phyloP scores from a whole-genome alignment of 192 early-diverging fungal genomes.

The Umbelopsis ramanniana region DNA sequence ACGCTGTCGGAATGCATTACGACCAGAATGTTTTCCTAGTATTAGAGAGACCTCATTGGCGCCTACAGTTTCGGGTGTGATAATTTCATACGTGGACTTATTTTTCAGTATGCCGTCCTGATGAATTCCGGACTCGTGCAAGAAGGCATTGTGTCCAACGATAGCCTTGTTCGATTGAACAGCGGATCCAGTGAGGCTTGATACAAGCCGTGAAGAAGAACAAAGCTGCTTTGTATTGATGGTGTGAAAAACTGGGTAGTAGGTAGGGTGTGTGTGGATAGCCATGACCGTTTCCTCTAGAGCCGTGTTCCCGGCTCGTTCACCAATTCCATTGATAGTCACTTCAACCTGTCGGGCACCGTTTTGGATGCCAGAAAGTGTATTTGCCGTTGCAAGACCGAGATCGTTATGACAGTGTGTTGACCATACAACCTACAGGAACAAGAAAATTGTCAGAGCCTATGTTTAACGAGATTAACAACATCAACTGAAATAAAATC shows the following conservation, averaged over 20 bases:
- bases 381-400: slow-evolving; percentile 95
- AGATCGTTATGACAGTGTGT: slow-evolving; percentile 98
- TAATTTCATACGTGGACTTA: slow-evolving; percentile 96
- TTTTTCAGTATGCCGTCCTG: slow-evolving; percentile 98
- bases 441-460: background rate
- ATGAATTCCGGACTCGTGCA: slow-evolving; percentile 98
- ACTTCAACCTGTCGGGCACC: slow-evolving; percentile 97
- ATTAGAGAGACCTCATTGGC: slow-evolving; percentile 83
- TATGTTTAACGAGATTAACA: slow-evolving; percentile 1
- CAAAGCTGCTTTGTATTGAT: slow-evolving; percentile 90
- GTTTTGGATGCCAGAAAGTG: slow-evolving; percentile 85
- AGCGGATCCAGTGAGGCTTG: slow-evolving; percentile 87
- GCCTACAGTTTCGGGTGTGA: slow-evolving; percentile 90
- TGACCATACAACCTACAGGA: slow-evolving; percentile 71
- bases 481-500: background rate
- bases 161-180: slow-evolving; percentile 99
- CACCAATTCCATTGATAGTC: slow-evolving; percentile 97
- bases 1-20: slow-evolving; percentile 87
- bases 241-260: slow-evolving; percentile 87
- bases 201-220: slow-evolving; percentile 87
- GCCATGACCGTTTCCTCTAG: slow-evolving; percentile 97
- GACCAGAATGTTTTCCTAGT: slow-evolving; percentile 97
- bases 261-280: slow-evolving; percentile 85
- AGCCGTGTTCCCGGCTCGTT: slow-evolving; percentile 96
- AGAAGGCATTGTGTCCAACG: slow-evolving; percentile 94